Percentiles rank a stretch among this genome's conserved stretches.
phyloP scores from a whole-genome alignment of 108 stramenopile genomes.

The Fragilariopsis cylindrus region DNA sequence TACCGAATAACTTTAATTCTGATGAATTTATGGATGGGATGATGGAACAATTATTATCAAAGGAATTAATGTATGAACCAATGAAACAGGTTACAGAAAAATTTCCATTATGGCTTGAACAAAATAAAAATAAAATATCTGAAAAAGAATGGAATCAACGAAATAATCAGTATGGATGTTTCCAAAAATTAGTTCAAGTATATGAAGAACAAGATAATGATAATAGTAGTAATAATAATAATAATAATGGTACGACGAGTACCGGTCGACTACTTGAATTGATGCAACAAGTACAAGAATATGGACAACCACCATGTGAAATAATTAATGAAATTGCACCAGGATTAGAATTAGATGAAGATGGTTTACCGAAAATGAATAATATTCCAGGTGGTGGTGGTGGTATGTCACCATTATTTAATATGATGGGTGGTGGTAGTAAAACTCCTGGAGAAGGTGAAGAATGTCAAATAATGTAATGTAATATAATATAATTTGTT shows the following conservation, averaged over 20 bases:
- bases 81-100: conserved; percentile 86
- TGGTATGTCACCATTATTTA: not conserved
- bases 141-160: conserved; percentile 64
- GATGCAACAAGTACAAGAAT: conserved; percentile 93
- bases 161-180: conserved; percentile 86
- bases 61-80: conserved; percentile 96
- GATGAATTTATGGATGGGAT: conserved; percentile 89
- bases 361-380: conserved; percentile 93
- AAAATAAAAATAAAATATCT: conserved; percentile 49
- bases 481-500: too few relatives aligned
- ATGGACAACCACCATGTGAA: conserved; percentile 94
- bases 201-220: conserved; percentile 83
- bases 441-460: not conserved
- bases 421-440: not conserved
- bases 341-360: conserved; percentile 90
- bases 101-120: conserved; percentile 93
- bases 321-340: conserved; percentile 97
- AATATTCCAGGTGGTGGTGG: conserved; percentile 17
- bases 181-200: conserved; percentile 83
- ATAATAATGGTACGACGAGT: conserved; percentile 79
- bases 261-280: conserved; percentile 74
- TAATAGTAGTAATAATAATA: conserved; percentile 89
- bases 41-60: conserved; percentile 88
- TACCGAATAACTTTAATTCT: conserved; percentile 28
- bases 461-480: conserved; percentile 11